Percentiles rank a stretch among this genome's conserved stretches.
Evolutionary conservation across 441 rosid genomes (phyloP).

Genomic region (Lepidium campestre): DNA sequence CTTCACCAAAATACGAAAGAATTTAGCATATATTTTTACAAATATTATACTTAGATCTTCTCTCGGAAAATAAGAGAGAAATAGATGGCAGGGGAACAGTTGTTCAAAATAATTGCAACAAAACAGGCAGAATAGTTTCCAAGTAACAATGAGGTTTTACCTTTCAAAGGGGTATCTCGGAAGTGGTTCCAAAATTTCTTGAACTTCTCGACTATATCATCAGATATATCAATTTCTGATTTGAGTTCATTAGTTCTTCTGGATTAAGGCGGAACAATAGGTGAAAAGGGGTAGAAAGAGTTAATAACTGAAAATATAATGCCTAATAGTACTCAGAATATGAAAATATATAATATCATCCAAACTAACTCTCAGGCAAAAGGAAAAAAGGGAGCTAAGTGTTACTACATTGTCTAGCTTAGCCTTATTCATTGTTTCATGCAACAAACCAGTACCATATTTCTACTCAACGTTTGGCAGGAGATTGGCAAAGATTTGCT

Average conservation of each 20-base stretch:
- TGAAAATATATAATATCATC: background rate
- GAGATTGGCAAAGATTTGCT: background rate
- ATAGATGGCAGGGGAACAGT: background rate
- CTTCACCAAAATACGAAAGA: background rate
- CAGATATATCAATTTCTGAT: conserved; percentile 67
- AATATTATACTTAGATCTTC: background rate
- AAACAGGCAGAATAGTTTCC: background rate
- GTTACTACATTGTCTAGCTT: background rate
- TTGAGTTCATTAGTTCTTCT: conserved; percentile 89
- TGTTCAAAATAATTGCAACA: background rate
- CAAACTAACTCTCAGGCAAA: background rate
- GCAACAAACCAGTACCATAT: background rate
- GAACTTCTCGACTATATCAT: conserved; percentile 59
- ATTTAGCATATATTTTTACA: background rate
- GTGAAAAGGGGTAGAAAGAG: background rate
- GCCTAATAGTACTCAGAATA: background rate
- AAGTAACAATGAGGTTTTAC: conserved; percentile 29
- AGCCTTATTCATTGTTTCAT: background rate
- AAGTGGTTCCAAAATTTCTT: conserved; percentile 81
- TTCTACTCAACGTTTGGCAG: background rate
- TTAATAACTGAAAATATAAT: background rate
- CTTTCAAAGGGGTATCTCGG: conserved; percentile 68
- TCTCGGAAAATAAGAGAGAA: background rate
- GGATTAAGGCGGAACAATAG: conserved; percentile 1
- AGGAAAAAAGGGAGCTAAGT: background rate